A percentile compares a stretch with the other conserved stretches of the same genome.
Conservation (phyloP, 768 basidiomycete species). For the Pleurotus giganteus region DNA sequence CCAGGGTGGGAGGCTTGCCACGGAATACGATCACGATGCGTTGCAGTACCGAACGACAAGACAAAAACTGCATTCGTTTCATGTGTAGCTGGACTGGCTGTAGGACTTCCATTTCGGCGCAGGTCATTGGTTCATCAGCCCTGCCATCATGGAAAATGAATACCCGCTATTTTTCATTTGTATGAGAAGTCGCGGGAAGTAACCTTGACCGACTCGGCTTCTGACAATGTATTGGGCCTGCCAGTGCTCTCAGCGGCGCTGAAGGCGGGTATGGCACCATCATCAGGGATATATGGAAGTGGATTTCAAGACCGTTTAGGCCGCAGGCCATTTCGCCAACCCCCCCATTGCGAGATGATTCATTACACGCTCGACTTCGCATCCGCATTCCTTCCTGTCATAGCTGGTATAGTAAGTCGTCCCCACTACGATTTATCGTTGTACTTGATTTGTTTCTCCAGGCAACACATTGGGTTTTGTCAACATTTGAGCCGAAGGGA, state of each 20-base stretch:
- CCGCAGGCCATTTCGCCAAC: neutral
- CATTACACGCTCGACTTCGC: too few species aligned
- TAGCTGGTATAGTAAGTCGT: neutral
- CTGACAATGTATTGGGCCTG: neutral
- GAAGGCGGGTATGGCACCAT: neutral
- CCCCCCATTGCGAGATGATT: neutral
- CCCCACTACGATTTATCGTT: neutral
- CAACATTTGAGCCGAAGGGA: neutral
- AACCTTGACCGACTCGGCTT: neutral
- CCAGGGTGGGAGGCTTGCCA: neutral
- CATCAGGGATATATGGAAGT: neutral
- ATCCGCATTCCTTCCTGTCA: neutral
- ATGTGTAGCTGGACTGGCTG: too few species aligned
- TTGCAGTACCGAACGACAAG: too few species aligned
- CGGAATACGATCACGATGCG: too few species aligned
- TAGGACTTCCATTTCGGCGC: neutral
- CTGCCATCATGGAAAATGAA: neutral
- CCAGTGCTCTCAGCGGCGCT: neutral
- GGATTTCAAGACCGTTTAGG: neutral
- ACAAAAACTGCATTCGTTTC: too few species aligned
- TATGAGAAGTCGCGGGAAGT: slow-evolving; percentile 4
- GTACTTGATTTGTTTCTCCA: neutral
- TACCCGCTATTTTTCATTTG: neutral
- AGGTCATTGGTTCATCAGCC: neutral
- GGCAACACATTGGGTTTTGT: neutral